Conservation (phyloP, 495 filamentous ascomycete species). For the Lasiosphaeria miniovina region DNA sequence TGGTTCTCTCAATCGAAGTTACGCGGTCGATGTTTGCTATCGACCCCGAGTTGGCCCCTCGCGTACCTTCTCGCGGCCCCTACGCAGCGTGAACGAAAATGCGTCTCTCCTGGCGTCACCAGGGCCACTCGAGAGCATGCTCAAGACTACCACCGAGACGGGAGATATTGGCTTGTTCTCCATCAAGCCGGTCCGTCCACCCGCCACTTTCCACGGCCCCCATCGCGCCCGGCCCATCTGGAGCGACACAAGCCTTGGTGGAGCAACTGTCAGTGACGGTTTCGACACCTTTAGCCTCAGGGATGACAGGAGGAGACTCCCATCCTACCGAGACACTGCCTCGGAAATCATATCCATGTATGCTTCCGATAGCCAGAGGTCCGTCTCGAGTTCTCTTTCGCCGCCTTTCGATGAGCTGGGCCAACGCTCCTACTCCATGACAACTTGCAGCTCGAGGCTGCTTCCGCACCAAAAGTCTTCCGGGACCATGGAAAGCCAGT, state of each 20-base stretch:
- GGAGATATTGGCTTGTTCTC: constrained; percentile 64
- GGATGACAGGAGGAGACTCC: constrained; percentile 34
- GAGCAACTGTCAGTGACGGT: background rate
- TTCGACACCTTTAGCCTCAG: constrained; percentile 9
- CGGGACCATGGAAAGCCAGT: constrained; percentile 47
- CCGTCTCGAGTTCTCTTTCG: constrained; percentile 36
- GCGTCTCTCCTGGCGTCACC: constrained; percentile 38
- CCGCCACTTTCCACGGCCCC: constrained; percentile 23
- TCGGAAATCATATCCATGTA: constrained; percentile 50
- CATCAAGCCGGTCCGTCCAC: constrained; percentile 49
- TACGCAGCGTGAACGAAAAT: constrained; percentile 38
- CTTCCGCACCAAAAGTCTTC: constrained; percentile 53
- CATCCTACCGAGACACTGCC: constrained; percentile 41
- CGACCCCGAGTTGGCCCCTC: constrained; percentile 8
- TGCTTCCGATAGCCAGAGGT: constrained; percentile 43
- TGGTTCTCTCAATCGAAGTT: constrained; percentile 38
- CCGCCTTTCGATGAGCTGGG: constrained; percentile 38
- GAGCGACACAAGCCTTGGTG: constrained; percentile 5
- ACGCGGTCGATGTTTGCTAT: constrained; percentile 24
- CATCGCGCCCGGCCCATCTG: constrained; percentile 9
- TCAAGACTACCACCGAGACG: constrained; percentile 66
- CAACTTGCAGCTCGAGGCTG: constrained; percentile 48
- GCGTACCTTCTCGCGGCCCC: constrained; percentile 27
- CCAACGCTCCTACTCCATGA: constrained; percentile 58
- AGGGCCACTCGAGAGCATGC: constrained; percentile 58